These are phyloP conservation scores for Phycomyces nitens DNA, from an alignment of 192 early-diverging fungal genomes.

Conservation along the genomic window DNA sequence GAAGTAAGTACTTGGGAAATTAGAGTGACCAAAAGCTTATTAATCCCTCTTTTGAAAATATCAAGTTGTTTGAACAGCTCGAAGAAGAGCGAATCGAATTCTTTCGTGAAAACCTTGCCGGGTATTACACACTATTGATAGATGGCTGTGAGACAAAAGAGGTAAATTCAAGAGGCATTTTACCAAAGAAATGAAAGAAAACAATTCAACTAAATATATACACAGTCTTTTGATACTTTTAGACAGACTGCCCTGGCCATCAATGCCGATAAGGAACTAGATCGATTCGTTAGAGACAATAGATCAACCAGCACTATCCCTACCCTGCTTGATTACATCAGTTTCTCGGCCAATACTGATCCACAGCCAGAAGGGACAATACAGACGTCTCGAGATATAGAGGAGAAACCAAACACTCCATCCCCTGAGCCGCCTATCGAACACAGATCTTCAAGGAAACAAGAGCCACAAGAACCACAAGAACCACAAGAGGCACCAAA, in stretches of 20 bases:
- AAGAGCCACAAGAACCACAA: neutral
- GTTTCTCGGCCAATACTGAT: neutral
- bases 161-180: no score
- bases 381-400: neutral
- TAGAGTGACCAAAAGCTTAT: neutral
- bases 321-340: conserved; percentile 4
- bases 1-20: conserved; percentile 1
- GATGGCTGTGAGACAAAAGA: conserved; percentile 5
- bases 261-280: conserved; percentile 9
- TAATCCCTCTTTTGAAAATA: neutral
- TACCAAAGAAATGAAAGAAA: no score
- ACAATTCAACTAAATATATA: no score
- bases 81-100: conserved; percentile 12
- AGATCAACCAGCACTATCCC: conserved; percentile 14
- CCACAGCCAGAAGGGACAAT: neutral
- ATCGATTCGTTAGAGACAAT: conserved; percentile 7
- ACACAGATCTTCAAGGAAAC: neutral
- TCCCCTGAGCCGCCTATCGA: neutral
- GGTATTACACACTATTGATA: conserved; percentile 5
- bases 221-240: neutral
- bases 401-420: neutral
- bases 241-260: neutral
- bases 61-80: conserved; percentile 2
- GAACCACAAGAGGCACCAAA: neutral
- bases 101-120: conserved; percentile 2